Conservation (phyloP, 1,284 basidiomycete species). For the Xerocomus amazonicus region DNA sequence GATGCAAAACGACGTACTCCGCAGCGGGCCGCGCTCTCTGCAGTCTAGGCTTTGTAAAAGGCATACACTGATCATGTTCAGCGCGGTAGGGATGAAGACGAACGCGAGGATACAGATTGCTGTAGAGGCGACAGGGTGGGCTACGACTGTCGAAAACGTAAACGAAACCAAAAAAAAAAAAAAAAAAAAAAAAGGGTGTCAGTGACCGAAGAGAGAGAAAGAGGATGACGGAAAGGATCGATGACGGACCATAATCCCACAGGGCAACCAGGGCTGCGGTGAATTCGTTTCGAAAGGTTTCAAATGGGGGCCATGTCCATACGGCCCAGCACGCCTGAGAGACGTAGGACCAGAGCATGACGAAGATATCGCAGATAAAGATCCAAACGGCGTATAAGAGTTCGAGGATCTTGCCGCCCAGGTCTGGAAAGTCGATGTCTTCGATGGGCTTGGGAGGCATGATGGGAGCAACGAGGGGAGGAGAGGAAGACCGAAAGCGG, state of each 20-base stretch:
- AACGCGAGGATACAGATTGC: slow-evolving; percentile 13
- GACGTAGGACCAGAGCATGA: slow-evolving; percentile 14
- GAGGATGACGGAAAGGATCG: too few relatives aligned
- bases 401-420: slow-evolving; percentile 14
- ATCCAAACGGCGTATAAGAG: slow-evolving; percentile 16
- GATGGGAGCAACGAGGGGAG: neutral
- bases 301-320: slow-evolving; percentile 28
- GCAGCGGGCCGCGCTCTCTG: slow-evolving; percentile 5
- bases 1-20: slow-evolving; percentile 4
- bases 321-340: slow-evolving; percentile 6
- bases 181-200: neutral
- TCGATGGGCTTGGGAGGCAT: slow-evolving; percentile 22
- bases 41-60: neutral
- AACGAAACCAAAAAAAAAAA: neutral
- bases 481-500: neutral
- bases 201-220: neutral
- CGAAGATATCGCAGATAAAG: slow-evolving; percentile 7
- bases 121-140: slow-evolving; percentile 13
- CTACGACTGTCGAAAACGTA: slow-evolving; percentile 2
- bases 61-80: neutral
- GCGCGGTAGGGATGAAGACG: slow-evolving; percentile 8
- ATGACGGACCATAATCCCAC: slow-evolving; percentile 18
- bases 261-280: slow-evolving; percentile 9
- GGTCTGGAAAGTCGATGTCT: slow-evolving; percentile 20
- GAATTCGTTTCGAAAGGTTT: slow-evolving; percentile 23